Evolutionary conservation across 495 filamentous ascomycete species (phyloP), one percentile per base, ranked within the genome.

Genomic region (Gamarada debralockiae): DNA sequence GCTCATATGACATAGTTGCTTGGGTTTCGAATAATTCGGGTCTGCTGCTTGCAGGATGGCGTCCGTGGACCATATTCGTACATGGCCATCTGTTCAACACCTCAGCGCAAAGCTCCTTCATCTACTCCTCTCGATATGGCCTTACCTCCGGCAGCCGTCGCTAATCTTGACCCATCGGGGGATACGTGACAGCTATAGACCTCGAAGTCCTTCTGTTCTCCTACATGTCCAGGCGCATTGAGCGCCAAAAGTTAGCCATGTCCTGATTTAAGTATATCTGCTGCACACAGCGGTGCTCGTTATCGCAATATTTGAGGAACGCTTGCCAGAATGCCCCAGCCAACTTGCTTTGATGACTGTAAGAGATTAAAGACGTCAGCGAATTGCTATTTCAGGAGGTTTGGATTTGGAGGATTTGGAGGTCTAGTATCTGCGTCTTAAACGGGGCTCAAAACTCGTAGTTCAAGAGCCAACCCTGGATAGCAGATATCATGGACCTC

Each of bases 161-260:
- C 93, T 48, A 99, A 76, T 53, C 93, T 80, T 56, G 79, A 83
- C 58, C 91, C 92, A 73, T 97, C 95, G 6, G 93, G 91, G 13
- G 92, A 97, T 52, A 97, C 83, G 75, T 97, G 89, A 69, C 92
- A 96, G 64, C 89, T 95, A 71, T 96, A 99, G 54, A 96, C 90
- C 70, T 97, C 95, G 68, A 93, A 93, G 62, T 96, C 90, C 61
- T 95, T 96, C 67, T 92, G 87, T 73, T 97, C 92, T 59, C 90
- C 92, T 89, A 64, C 53, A 52, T 27, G 33, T 43, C 13, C 34
- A 31, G 33, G 29, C 50, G 50, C 43, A 42, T 14, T 29, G 39
- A 48, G 50, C 42, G 47, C 50, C 15, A 50, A 36, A 37, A 48
- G 39, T 52, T 50, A 53, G 52, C 53, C 7, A 33, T 42, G 41